phyloP scores from a whole-genome alignment of 129 eudicot genomes.

The Smallanthus sonchifolius region DNA sequence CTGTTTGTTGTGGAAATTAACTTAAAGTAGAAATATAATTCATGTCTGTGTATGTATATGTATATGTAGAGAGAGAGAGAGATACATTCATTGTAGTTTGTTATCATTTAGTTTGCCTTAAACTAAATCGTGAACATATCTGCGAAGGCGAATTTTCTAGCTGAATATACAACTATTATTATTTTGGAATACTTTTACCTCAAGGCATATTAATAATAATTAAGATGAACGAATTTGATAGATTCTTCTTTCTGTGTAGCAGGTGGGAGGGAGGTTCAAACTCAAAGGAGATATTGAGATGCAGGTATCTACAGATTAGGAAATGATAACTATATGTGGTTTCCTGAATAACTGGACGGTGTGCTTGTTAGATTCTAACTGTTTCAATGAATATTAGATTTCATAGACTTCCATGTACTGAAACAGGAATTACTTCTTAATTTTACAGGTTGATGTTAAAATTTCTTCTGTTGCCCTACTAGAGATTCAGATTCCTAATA shows the following conservation, averaged over 20 bases:
- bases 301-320: slow-evolving; percentile 50
- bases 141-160: neutral
- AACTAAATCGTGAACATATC: neutral
- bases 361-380: neutral
- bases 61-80: neutral
- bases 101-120: neutral
- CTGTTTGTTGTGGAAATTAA: neutral
- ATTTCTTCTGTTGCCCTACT: slow-evolving; percentile 38
- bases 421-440: slow-evolving; percentile 12
- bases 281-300: slow-evolving; percentile 68
- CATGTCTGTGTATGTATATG: neutral
- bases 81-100: neutral
- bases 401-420: slow-evolving; percentile 1
- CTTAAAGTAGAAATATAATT: neutral
- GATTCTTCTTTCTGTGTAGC: slow-evolving; percentile 27
- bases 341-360: neutral
- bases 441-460: slow-evolving; percentile 55
- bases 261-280: slow-evolving; percentile 62
- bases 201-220: neutral
- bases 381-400: neutral
- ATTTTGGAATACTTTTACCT: neutral
- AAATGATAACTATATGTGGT: neutral
- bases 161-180: too few species aligned
- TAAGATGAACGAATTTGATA: slow-evolving; percentile 14
- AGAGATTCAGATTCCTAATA: slow-evolving; percentile 57